These are phyloP conservation scores for Echeveria elegans DNA, from an alignment of 164 flowering plant species.

Conservation along the genomic window DNA sequence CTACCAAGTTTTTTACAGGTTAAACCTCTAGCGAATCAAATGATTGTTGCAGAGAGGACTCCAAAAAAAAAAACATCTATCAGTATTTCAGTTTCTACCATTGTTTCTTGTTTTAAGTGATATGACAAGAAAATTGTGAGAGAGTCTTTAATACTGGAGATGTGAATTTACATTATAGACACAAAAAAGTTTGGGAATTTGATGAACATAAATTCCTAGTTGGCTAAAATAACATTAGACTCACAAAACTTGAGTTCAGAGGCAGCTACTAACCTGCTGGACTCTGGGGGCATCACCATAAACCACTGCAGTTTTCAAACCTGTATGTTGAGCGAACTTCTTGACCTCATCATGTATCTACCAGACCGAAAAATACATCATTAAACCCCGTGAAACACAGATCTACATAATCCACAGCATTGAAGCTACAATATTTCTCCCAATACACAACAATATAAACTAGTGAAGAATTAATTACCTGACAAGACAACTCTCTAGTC, in stretches of 20 bases:
- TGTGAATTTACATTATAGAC: no score
- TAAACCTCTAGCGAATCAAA: neutral
- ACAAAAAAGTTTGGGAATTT: no score
- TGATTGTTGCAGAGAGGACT: neutral
- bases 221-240: no score
- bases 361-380: neutral
- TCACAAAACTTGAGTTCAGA: no score
- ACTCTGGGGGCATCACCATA: constrained; percentile 65
- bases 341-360: constrained; percentile 62
- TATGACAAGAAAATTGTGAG: no score
- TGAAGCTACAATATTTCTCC: neutral
- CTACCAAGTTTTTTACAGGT: neutral
- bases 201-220: no score
- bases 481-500: constrained; percentile 69
- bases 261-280: constrained; percentile 35
- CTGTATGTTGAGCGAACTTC: constrained; percentile 57
- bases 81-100: neutral
- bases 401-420: neutral
- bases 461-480: constrained; percentile 22
- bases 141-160: no score
- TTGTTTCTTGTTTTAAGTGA: neutral
- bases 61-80: neutral
- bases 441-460: neutral
- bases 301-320: constrained; percentile 53
- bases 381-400: constrained; percentile 1